Percentiles rank a stretch among this genome's conserved stretches.
These are phyloP conservation scores for Penicillium canariense DNA, from an alignment of 495 filamentous ascomycete species.

Conservation along the genomic window DNA sequence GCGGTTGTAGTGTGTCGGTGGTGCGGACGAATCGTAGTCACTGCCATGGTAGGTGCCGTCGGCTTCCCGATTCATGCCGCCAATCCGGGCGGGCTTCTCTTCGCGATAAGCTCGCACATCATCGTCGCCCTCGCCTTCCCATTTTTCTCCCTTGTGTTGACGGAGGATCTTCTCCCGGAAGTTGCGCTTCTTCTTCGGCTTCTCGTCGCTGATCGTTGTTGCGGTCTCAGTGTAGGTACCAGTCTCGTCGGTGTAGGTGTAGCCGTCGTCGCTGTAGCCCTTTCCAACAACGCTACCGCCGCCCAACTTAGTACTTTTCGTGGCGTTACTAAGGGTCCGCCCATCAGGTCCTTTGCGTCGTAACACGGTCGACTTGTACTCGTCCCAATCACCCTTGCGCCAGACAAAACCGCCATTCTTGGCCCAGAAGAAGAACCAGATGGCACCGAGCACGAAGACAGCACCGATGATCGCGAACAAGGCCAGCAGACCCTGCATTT, in stretches of 20 bases:
- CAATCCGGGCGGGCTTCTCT: conserved; percentile 80
- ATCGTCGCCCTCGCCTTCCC: conserved; percentile 62
- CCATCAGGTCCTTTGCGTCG: conserved; percentile 88
- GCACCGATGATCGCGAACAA: conserved; percentile 84
- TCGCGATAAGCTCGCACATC: conserved; percentile 77
- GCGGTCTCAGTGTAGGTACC: conserved; percentile 37
- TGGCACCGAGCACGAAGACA: conserved; percentile 67
- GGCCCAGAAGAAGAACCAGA: conserved; percentile 99
- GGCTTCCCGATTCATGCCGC: conserved; percentile 74
- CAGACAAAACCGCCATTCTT: conserved; percentile 93
- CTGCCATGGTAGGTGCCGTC: conserved; percentile 72
- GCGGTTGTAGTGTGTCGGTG: conserved; percentile 47
- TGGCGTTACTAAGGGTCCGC: conserved; percentile 74
- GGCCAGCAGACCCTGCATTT: conserved; percentile 78
- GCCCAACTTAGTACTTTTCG: conserved; percentile 74
- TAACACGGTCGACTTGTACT: conserved; percentile 96
- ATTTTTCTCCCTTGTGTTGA: conserved; percentile 41
- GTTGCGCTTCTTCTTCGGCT: conserved; percentile 36
- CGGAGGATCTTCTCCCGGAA: conserved; percentile 41
- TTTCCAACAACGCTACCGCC: conserved; percentile 71
- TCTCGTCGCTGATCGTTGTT: conserved; percentile 42
- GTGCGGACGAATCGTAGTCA: conserved; percentile 52
- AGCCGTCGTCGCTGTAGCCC: conserved; percentile 55
- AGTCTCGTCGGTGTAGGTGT: conserved; percentile 47
- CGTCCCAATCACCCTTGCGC: conserved; percentile 85